These are phyloP conservation scores for Fusarium chuoi DNA, from an alignment of 2,329 filamentous ascomycete species.

Conservation along the genomic window DNA sequence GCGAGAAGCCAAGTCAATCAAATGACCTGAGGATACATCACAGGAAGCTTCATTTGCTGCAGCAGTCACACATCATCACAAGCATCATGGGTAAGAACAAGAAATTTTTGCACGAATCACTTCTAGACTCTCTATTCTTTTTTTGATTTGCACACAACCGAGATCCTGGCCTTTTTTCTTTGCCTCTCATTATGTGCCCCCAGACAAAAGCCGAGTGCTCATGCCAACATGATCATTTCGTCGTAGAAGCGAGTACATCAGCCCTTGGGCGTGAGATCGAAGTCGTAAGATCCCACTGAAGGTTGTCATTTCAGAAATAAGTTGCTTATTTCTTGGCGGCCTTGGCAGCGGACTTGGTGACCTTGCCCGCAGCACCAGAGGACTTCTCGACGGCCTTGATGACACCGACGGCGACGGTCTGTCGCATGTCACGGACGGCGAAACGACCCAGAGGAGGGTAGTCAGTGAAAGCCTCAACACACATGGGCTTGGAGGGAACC, in stretches of 20 bases:
- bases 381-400: slow-evolving; percentile 87
- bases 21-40: neutral
- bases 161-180: slow-evolving; percentile 51
- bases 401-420: slow-evolving; percentile 92
- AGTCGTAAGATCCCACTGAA: slow-evolving; percentile 42
- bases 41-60: neutral
- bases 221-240: slow-evolving; percentile 58
- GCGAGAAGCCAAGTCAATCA: rapidly evolving
- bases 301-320: slow-evolving; percentile 42
- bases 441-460: slow-evolving; percentile 99
- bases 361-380: slow-evolving; percentile 67
- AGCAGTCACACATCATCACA: neutral
- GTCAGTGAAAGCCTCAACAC: slow-evolving; percentile 99
- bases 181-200: slow-evolving; percentile 58
- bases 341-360: slow-evolving; percentile 79
- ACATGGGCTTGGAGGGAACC: slow-evolving; percentile 99
- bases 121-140: slow-evolving; percentile 63
- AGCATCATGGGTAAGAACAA: neutral
- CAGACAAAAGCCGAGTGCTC: slow-evolving; percentile 55
- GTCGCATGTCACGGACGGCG: slow-evolving; percentile 98
- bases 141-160: slow-evolving; percentile 58
- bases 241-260: slow-evolving; percentile 59
- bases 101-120: slow-evolving; percentile 49
- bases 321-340: slow-evolving; percentile 76
- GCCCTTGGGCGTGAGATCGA: slow-evolving; percentile 41